These are phyloP conservation scores for Claviceps sp. DNA, from an alignment of 2,329 filamentous ascomycete species.

Conservation along the genomic window DNA sequence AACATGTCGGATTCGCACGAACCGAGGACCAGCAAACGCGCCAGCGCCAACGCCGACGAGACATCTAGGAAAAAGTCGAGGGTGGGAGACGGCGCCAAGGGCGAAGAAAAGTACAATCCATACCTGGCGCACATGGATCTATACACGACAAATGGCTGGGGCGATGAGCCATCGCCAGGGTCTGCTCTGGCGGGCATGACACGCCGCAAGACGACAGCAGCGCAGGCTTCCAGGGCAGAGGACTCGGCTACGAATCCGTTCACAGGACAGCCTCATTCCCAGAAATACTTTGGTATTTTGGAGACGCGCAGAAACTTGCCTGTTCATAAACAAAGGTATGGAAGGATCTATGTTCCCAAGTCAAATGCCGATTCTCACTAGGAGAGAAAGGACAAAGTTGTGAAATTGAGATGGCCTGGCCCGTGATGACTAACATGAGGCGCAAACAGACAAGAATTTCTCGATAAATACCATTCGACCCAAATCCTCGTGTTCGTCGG, in stretches of 20 bases:
- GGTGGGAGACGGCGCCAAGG: conserved; percentile 19
- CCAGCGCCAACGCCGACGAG: conserved; percentile 29
- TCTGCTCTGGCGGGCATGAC: conserved; percentile 52
- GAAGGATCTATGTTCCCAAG: not conserved
- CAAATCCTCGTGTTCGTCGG: conserved; percentile 98
- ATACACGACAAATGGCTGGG: conserved; percentile 28
- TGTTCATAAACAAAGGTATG: conserved; percentile 76
- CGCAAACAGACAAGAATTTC: conserved; percentile 63
- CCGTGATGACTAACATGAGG: not conserved
- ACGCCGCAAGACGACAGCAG: conserved; percentile 68
- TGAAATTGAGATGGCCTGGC: not conserved
- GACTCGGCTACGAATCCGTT: conserved; percentile 76
- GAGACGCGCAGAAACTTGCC: conserved; percentile 73
- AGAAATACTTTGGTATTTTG: conserved; percentile 82
- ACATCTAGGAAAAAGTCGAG: conserved; percentile 29
- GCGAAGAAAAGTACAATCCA: conserved; percentile 47
- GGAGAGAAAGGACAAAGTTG: not conserved
- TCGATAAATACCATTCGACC: conserved; percentile 80
- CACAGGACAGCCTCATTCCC: conserved; percentile 62
- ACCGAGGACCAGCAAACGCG: conserved; percentile 26
- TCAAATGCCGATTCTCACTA: not conserved
- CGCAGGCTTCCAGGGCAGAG: conserved; percentile 60
- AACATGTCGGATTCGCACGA: conserved; percentile 26
- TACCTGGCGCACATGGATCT: conserved; percentile 87
- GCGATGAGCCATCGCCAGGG: conserved; percentile 13